Evolutionary conservation across 139 green algal species (phyloP).

Genomic region (Tetraselmis chui): DNA sequence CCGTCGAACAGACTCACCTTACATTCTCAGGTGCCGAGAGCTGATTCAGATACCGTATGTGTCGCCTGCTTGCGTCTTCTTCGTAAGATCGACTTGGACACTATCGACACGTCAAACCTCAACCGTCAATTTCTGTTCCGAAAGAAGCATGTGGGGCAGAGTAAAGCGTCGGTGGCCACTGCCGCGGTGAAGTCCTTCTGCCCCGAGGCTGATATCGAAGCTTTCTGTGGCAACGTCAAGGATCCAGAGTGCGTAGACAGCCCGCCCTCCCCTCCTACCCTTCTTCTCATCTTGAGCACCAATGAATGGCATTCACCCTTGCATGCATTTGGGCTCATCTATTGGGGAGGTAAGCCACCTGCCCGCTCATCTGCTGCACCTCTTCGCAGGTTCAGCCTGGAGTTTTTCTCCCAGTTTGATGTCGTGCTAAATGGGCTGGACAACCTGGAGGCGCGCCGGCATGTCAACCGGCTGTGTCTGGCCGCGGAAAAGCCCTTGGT

Average conservation of each 20-base stretch:
- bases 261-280: too few species aligned
- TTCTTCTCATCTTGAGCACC: too few species aligned
- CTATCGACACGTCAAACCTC: conserved; percentile 96
- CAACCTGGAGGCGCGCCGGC: conserved; percentile 87
- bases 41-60: too few species aligned
- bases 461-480: conserved; percentile 91
- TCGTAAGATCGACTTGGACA: conserved; percentile 99
- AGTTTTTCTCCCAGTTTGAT: conserved; percentile 86
- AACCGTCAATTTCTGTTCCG: conserved; percentile 99
- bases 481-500: conserved; percentile 81
- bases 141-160: conserved; percentile 85
- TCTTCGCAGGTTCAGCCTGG: conserved; percentile 56
- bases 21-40: too few species aligned
- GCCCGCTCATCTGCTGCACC: too few species aligned
- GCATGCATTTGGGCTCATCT: too few species aligned
- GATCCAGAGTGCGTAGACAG: conserved; percentile 28
- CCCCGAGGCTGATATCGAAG: conserved; percentile 31
- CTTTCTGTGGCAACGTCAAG: conserved; percentile 58
- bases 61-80: too few species aligned
- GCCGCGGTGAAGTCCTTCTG: conserved; percentile 60
- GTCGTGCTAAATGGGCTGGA: conserved; percentile 97
- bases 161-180: conserved; percentile 84
- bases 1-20: too few species aligned
- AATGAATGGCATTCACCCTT: too few species aligned
- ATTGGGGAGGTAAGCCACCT: too few species aligned